phyloP scores from a whole-genome alignment of 352 stramenopile species.

The Phytophthora nicotianae region DNA sequence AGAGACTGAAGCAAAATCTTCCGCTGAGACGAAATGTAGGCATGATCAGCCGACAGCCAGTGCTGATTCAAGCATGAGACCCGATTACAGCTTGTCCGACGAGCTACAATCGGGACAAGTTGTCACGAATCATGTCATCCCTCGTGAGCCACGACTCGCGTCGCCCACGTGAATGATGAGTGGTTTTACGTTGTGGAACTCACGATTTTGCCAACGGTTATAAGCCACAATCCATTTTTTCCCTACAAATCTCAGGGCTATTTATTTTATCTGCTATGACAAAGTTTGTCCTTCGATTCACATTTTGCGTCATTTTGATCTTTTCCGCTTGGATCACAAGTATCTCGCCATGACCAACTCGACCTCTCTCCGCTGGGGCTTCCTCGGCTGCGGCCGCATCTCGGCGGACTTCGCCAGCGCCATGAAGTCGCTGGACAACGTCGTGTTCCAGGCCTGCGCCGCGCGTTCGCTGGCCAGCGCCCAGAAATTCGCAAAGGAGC shows the following conservation, averaged over 20 bases:
- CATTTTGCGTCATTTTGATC: background rate
- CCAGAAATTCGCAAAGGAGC: conserved; percentile 47
- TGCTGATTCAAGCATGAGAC: too few relatives aligned
- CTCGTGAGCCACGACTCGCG: background rate
- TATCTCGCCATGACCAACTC: background rate
- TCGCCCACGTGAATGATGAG: background rate
- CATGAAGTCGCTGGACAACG: conserved; percentile 36
- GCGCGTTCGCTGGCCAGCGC: conserved; percentile 53
- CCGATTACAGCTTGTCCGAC: too few relatives aligned
- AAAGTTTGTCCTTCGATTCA: background rate
- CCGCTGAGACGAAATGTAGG: too few relatives aligned
- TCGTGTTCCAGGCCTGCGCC: conserved; percentile 52
- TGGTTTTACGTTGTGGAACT: background rate
- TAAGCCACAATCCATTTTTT: background rate
- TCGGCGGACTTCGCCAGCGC: conserved; percentile 62
- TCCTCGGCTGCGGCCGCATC: conserved; percentile 76
- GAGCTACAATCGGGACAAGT: too few relatives aligned
- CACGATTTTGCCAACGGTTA: background rate
- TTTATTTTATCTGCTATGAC: background rate
- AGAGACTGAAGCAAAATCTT: too few relatives aligned
- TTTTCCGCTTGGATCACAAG: conserved; percentile 12
- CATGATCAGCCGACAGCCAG: too few relatives aligned
- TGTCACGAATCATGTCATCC: too few relatives aligned
- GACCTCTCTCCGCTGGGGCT: conserved; percentile 56
- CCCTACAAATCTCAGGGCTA: background rate